Percentiles rank a stretch among this genome's conserved stretches.
These are phyloP conservation scores for Peziza echinospora DNA, from an alignment of 495 filamentous ascomycete genomes.

Conservation along the genomic window DNA sequence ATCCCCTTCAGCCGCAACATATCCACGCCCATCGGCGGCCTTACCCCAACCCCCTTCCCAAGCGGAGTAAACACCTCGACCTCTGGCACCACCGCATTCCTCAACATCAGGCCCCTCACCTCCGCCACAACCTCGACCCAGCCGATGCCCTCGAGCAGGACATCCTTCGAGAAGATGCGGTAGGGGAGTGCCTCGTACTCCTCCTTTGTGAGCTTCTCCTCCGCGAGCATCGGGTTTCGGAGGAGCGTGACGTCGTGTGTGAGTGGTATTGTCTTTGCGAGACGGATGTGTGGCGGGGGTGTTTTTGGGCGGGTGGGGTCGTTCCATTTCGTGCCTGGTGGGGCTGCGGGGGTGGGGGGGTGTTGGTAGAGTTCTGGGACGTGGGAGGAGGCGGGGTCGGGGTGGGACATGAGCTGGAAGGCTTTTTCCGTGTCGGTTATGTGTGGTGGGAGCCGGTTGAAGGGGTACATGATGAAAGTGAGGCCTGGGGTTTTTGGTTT, in stretches of 20 bases:
- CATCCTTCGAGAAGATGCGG: conserved; percentile 51
- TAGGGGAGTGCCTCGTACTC: conserved; percentile 42
- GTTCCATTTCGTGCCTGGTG: neutral
- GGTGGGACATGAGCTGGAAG: conserved; percentile 21
- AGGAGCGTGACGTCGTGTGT: conserved; percentile 59
- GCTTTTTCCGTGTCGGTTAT: conserved; percentile 60
- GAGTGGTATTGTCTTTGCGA: conserved; percentile 54
- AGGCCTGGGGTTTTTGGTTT: conserved; percentile 45
- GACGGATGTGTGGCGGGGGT: conserved; percentile 25
- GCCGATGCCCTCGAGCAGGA: conserved; percentile 74
- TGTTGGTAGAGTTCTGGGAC: conserved; percentile 2
- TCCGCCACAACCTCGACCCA: conserved; percentile 84
- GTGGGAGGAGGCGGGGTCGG: conserved; percentile 3
- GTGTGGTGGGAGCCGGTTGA: conserved; percentile 52
- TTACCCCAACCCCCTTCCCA: conserved; percentile 47
- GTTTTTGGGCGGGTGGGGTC: neutral
- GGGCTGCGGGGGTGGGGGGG: neutral
- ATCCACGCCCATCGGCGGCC: conserved; percentile 58
- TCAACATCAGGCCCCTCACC: conserved; percentile 30
- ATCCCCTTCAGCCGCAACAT: conserved; percentile 17
- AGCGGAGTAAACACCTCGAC: conserved; percentile 73
- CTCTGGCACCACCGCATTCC: conserved; percentile 9
- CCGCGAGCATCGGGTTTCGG: conserved; percentile 36
- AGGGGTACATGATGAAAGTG: conserved; percentile 51
- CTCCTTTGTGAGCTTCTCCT: conserved; percentile 19